Conservation (phyloP, 1,284 basidiomycete species). For the Blastosporella zonata region DNA sequence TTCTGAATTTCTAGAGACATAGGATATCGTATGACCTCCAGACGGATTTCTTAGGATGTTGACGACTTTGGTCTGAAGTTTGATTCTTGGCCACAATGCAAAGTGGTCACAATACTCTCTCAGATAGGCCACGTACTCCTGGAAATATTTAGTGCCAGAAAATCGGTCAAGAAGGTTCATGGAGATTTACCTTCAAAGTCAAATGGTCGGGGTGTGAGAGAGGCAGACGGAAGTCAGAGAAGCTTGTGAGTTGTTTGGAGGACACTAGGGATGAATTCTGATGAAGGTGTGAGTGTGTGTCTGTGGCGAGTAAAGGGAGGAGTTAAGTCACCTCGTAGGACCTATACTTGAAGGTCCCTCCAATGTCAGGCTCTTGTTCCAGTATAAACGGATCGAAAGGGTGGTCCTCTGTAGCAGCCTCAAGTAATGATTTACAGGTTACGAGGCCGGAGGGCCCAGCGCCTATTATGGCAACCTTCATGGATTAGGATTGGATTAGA, state of each 20-base stretch:
- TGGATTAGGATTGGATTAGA: no score
- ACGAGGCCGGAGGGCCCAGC: slow-evolving; percentile 64
- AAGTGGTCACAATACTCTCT: slow-evolving; percentile 50
- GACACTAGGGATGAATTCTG: slow-evolving; percentile 58
- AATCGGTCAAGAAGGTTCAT: slow-evolving; percentile 13
- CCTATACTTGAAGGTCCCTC: slow-evolving; percentile 56
- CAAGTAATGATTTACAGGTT: slow-evolving; percentile 54
- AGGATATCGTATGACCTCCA: slow-evolving; percentile 37
- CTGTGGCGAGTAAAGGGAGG: neutral
- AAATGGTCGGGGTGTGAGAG: slow-evolving; percentile 55
- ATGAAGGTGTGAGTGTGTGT: slow-evolving; percentile 19
- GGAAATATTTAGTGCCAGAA: slow-evolving; percentile 1
- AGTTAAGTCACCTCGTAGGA: slow-evolving; percentile 35
- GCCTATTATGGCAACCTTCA: slow-evolving; percentile 38
- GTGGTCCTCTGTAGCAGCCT: slow-evolving; percentile 36
- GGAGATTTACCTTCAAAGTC: slow-evolving; percentile 38
- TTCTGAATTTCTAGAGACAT: slow-evolving; percentile 23
- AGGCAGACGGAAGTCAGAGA: slow-evolving; percentile 61
- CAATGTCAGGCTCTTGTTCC: slow-evolving; percentile 61
- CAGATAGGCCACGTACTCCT: slow-evolving; percentile 61
- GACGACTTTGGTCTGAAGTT: slow-evolving; percentile 44
- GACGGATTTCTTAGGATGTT: slow-evolving; percentile 31
- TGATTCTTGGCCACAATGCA: slow-evolving; percentile 39
- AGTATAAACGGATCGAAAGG: slow-evolving; percentile 52
- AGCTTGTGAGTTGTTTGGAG: slow-evolving; percentile 62